Evolutionary conservation across 768 basidiomycete species (phyloP), one percentile per base, ranked within the genome.

Genomic region (Pisolithus orientalis): DNA sequence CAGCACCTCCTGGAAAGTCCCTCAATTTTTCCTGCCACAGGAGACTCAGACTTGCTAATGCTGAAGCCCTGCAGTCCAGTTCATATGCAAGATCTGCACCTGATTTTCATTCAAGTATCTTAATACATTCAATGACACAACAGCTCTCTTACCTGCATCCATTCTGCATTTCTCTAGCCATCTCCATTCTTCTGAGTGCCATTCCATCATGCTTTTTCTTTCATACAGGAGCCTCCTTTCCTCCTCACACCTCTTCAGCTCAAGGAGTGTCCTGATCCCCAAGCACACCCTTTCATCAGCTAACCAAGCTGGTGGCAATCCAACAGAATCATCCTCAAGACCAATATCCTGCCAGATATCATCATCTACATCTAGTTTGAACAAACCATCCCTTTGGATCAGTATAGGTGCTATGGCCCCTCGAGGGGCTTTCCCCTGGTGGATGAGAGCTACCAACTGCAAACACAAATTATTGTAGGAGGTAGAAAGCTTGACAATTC

Each of bases 291-390:
- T 46, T 17, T 64, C 58, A 54, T 64, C 53, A 4, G 39, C 34
- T 4, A 62, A 42, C 63, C 62, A 62, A 7, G 17, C 45, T 31
- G 63, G 62, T 2, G 50, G 52, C 2, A 3, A 34, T 1, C 39
- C 47, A 25, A 44, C 50, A 10, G 16, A 5, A 39, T 64, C 57
- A 24, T 67, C 62, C 38, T 55, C 59, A 17, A 72, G 56, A 1
- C 67, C 67, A 42, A 61, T 17, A 49, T 70, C 65, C 46, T 69
- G 61, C 69, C 71, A 73, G 16, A 72, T 70, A 16, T 58, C 55
- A 54, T 70, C 68, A 59, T 72, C 70, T 24, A 73, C 67, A 59
- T 72, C 70, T 0, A 73, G 57, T 1, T 52, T 49, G 40, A 64
- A 72, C 3, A 73, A 43, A 1, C 57, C 54, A 10, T 59, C 48